These are phyloP conservation scores for Wickerhamiella cacticola DNA, from an alignment of 805 yeast species.

Conservation along the genomic window DNA sequence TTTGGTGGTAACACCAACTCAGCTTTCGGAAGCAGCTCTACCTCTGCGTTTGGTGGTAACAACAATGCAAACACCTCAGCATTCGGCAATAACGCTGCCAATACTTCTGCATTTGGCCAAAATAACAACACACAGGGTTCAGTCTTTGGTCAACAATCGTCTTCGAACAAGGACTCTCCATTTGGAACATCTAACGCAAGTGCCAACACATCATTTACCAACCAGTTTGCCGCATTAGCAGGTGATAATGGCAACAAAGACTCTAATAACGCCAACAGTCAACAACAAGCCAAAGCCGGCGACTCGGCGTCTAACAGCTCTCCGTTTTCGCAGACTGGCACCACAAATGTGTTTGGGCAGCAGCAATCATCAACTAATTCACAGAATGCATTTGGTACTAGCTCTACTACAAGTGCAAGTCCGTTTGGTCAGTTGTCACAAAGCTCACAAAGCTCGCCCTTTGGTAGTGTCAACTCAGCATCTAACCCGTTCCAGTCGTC, in stretches of 20 bases:
- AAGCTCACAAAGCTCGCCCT: neutral
- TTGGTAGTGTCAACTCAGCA: neutral
- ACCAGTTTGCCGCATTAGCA: neutral
- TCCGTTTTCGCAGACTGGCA: neutral
- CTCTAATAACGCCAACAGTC: neutral
- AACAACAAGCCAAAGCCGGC: neutral
- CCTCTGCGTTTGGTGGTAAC: constrained; percentile 7
- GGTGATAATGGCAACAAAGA: neutral
- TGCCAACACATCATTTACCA: neutral
- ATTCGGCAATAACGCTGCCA: neutral
- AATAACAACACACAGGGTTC: neutral
- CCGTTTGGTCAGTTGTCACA: neutral
- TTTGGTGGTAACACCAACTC: neutral
- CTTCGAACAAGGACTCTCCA: no score
- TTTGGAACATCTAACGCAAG: neutral
- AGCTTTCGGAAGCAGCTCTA: neutral
- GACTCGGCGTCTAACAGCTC: neutral
- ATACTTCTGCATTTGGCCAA: constrained; percentile 1
- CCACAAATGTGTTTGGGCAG: neutral
- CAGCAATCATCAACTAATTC: neutral
- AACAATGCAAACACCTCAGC: neutral
- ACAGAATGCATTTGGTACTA: constrained; percentile 4
- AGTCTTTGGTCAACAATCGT: neutral
- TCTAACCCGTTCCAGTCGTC: neutral
- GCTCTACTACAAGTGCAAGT: neutral